These are phyloP conservation scores for Spongospora subterranea DNA, from an alignment of 208 protist genomes.

Conservation along the genomic window DNA sequence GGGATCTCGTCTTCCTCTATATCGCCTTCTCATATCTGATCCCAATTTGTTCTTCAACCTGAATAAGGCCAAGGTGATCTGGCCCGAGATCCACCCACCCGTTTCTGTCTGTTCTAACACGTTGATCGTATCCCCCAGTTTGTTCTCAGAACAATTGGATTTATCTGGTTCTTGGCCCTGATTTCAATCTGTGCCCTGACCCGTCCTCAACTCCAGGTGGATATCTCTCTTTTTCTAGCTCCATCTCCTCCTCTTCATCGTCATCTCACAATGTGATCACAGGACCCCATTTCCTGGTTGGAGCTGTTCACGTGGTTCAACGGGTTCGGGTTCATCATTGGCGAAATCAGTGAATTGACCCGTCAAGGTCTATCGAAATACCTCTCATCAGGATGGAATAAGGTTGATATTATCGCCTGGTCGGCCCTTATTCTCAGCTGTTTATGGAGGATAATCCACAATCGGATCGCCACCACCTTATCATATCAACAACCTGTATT, in stretches of 20 bases:
- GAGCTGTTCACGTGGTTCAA: background rate
- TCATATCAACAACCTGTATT: background rate
- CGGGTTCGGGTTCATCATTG: constrained; percentile 1
- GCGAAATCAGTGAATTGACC: background rate
- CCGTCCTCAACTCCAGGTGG: background rate
- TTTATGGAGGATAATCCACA: background rate
- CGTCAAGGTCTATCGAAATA: background rate
- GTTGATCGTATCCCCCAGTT: background rate
- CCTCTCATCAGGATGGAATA: background rate
- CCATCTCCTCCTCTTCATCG: background rate
- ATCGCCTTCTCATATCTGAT: background rate
- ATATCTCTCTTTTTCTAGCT: background rate
- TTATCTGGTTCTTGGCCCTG: background rate
- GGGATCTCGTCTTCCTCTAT: background rate
- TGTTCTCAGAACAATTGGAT: background rate
- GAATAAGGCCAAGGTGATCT: background rate
- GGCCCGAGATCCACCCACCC: background rate
- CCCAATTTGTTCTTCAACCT: background rate
- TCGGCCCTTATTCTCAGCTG: background rate
- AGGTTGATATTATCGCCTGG: background rate
- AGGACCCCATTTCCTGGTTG: background rate
- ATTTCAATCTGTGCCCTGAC: background rate
- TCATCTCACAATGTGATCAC: too few species aligned
- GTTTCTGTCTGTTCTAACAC: background rate
- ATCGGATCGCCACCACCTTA: background rate